Base-by-base conservation (phyloP, 2,329 filamentous ascomycete genomes). In the Penicillium occitanis region DNA sequence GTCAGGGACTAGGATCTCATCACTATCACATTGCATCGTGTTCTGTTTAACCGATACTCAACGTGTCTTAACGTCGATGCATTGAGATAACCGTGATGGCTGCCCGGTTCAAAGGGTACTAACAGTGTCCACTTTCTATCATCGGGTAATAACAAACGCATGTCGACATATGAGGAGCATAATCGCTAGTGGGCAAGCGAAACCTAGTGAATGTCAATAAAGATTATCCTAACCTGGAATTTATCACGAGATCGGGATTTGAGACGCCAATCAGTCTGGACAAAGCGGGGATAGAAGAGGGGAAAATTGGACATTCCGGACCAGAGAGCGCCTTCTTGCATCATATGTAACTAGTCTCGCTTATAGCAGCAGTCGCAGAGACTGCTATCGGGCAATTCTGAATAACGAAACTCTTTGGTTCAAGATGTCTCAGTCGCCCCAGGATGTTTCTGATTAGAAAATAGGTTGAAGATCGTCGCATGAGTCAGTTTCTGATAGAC, bases 211-310 rank as follows among this genome's bases (percentile, higher is more conserved):
- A 4, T 57, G 10, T 37, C 53, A 14, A 40, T 57, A 37, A 22
- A 19, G 33, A 22, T 37, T 57, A 22, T 40, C 33, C 53, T 22
- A 57, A 22, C 53, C n/a, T 57, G 33, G 53, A 37, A 11, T 5
- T 8, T 14, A 57, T 55, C 53, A 57, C 33, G 33, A 57, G 33
- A 57, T 57, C 53, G 17, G 30, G 30, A 30, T 61, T 11, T 48
- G 58, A 48, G 58, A 61, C 42, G 28, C 28, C 28, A 30, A 42
- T 28, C 35, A 33, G 28, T 35, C 37, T 44, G 22, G n/a, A 61
- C 25, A 35, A 61, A 61, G 58, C 42, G 58, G 58, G 58, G 58
- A 60, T 44, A 44, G 58, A 61, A 48, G 58, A 46, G 58, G 37
- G 42, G 58, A 30, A 44, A 19, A 30, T 58, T 44, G 57, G 13